Evolutionary conservation across 2,329 filamentous ascomycete genomes (phyloP), one percentile per base, ranked within the genome.

Genomic region (Macrophomina tecta): DNA sequence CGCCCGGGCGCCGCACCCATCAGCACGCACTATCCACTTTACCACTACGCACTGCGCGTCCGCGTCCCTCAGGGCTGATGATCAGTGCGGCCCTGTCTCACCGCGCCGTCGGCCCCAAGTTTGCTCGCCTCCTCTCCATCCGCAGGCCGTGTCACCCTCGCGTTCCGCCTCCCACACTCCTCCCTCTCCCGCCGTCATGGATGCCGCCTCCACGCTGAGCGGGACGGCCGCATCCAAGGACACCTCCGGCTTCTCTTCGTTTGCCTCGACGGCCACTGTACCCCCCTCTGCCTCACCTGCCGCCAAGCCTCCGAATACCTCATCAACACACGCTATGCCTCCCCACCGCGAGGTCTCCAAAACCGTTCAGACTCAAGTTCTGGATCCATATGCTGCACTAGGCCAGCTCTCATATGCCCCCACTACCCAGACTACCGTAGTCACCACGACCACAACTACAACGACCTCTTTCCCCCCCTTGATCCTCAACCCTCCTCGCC

Each of bases 381-480:
- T 74, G 48, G 76, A 78, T 32, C 72, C 74, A 9, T 78, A 75
- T 67, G 70, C 74, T 28, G 83, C 85, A 55, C 77, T 89, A 66
- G 87, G 84, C 52, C 86, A 87, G 73, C 84, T 90, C 68, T 87
- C 86, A 2, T 87, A 88, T 72, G 86, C 85, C 66, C 87, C 87
- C 36, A 84, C 87, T 16, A 90, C 87, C 12, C 85, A 87, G 73
- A 89, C 87, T 11, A 89, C 87, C 0, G 85, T 89, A 11, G 88
- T 97, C 69, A 97, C 94, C 1, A 97, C 94, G 0, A 97, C 94
- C 0, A 97, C 93, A 0, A 97, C 93, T 0, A 96, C 94, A 1
- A 93, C 89, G 78, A 85, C 92, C 79, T 79, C 83, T 16, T 96
- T 95, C 71, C 94, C 94, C 55, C 93, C 93, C n/a, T 83, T 97